These are phyloP conservation scores for Podospora pseudopauciseta DNA, from an alignment of 495 filamentous ascomycete genomes.

Conservation along the genomic window DNA sequence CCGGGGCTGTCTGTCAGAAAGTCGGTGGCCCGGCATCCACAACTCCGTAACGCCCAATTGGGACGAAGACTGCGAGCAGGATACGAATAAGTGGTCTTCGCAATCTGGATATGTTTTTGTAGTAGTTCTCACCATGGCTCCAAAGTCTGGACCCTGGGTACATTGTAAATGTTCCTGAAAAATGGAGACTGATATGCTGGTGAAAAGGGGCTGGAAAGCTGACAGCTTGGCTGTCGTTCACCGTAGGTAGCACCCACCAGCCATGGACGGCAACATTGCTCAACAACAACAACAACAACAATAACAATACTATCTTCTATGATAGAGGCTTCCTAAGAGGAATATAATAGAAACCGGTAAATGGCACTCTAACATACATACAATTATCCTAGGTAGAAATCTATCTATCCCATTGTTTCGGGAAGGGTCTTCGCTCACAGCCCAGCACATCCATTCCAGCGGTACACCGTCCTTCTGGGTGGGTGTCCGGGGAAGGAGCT, in stretches of 20 bases:
- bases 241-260: not conserved
- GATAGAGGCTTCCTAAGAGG: no score
- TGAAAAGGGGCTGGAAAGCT: not conserved
- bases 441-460: not conserved
- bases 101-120: not conserved
- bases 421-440: not conserved
- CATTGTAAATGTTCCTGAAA: not conserved
- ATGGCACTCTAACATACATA: no score
- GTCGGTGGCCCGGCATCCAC: not conserved
- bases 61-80: not conserved
- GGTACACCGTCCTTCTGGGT: not conserved
- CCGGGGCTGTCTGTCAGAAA: not conserved
- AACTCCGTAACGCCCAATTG: not conserved
- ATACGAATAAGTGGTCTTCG: not conserved
- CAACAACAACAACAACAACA: not conserved
- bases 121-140: no score
- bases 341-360: no score
- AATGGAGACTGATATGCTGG: not conserved
- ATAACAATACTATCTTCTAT: not conserved
- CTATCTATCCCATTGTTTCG: not conserved
- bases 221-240: not conserved
- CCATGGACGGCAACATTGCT: not conserved
- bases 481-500: not conserved
- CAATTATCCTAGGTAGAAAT: no score
- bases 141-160: not conserved